Conservation (phyloP, 768 basidiomycete species). For the Coprinopsis strossmayeri region DNA sequence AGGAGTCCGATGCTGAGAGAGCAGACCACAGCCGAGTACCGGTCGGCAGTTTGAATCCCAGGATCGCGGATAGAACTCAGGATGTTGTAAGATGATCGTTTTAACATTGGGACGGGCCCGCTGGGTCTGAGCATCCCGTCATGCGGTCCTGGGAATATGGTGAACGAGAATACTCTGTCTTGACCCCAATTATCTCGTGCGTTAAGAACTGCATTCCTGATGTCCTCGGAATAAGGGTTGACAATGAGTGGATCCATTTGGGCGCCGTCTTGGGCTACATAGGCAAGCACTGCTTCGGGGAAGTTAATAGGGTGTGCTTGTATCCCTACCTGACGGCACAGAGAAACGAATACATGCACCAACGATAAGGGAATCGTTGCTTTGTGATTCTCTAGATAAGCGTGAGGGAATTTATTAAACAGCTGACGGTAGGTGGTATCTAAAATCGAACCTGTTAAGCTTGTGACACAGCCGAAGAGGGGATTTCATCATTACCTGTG, state of each 20-base stretch:
- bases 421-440: conserved; percentile 30
- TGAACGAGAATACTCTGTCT: conserved; percentile 2
- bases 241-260: conserved; percentile 43
- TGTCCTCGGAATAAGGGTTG: conserved; percentile 26
- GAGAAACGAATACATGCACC: conserved; percentile 49
- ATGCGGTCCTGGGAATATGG: conserved; percentile 3
- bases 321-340: conserved; percentile 46
- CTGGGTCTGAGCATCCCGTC: conserved; percentile 10
- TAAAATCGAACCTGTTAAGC: not conserved
- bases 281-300: conserved; percentile 47
- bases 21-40: conserved; percentile 7
- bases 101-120: conserved; percentile 11
- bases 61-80: conserved; percentile 5
- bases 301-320: conserved; percentile 48
- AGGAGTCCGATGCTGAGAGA: conserved; percentile 7
- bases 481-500: conserved; percentile 21
- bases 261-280: conserved; percentile 38
- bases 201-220: conserved; percentile 24
- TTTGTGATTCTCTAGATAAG: conserved; percentile 43
- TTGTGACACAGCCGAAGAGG: not conserved
- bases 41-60: not conserved
- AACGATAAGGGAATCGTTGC: conserved; percentile 54
- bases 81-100: conserved; percentile 15
- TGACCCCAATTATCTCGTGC: conserved; percentile 1
- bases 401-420: conserved; percentile 54